Evolutionary conservation across 2,329 filamentous ascomycete species (phyloP).

Genomic region (Colletotrichum lini): DNA sequence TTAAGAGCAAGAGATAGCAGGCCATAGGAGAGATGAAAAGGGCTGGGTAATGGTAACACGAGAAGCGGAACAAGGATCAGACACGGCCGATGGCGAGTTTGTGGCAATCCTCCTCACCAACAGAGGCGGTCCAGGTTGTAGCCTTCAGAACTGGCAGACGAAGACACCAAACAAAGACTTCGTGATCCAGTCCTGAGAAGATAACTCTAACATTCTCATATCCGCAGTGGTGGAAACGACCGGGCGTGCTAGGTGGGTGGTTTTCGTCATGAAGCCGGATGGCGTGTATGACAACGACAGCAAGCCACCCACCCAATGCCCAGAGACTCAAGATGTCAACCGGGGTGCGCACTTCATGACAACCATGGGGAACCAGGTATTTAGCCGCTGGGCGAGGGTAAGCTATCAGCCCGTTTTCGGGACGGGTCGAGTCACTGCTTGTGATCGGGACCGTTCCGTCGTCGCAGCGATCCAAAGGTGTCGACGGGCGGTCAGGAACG

Average conservation of each 20-base stretch:
- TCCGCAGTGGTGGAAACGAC: neutral
- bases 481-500: slow-evolving; percentile 26
- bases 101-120: neutral
- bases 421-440: slow-evolving; percentile 32
- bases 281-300: neutral
- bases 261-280: slow-evolving; percentile 1
- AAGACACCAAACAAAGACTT: neutral
- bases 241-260: neutral
- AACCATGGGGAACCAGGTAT: slow-evolving; percentile 7
- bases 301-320: slow-evolving; percentile 10
- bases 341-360: slow-evolving; percentile 2
- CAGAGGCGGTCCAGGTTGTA: neutral
- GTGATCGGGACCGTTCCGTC: slow-evolving; percentile 26
- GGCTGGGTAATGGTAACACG: slow-evolving; percentile 8
- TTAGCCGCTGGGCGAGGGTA: slow-evolving; percentile 23
- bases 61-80: slow-evolving; percentile 19
- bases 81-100: slow-evolving; percentile 11
- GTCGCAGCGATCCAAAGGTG: slow-evolving; percentile 11
- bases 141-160: neutral
- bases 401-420: slow-evolving; percentile 25
- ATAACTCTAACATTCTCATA: neutral
- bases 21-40: slow-evolving; percentile 8
- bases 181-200: too few relatives aligned
- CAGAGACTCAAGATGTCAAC: neutral
- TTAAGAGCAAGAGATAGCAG: neutral